phyloP scores from a whole-genome alignment of 495 filamentous ascomycete species.

The Tuber borchii region DNA sequence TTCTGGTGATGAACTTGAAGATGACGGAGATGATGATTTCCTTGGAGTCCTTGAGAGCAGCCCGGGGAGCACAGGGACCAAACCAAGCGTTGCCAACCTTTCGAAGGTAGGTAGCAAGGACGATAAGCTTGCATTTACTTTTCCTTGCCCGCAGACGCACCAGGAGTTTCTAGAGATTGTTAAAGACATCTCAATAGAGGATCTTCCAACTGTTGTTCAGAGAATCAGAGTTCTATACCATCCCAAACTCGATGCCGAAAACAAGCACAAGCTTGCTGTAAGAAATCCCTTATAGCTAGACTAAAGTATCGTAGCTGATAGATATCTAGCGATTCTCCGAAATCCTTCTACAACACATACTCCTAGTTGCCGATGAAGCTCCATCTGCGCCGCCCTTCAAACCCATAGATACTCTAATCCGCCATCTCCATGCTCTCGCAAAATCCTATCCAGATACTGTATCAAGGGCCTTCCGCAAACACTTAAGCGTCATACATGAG shows the following conservation, averaged over 20 bases:
- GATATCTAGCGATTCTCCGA: constrained; percentile 56
- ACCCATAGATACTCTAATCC: constrained; percentile 61
- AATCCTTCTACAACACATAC: constrained; percentile 71
- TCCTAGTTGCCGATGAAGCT: constrained; percentile 53
- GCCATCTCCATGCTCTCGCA: constrained; percentile 79
- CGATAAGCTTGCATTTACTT: constrained; percentile 65
- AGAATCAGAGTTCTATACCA: constrained; percentile 83
- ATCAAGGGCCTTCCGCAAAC: constrained; percentile 64
- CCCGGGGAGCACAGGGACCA: constrained; percentile 29
- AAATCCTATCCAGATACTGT: constrained; percentile 73
- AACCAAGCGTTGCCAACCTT: background rate
- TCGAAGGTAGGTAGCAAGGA: constrained; percentile 33
- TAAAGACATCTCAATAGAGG: constrained; percentile 51
- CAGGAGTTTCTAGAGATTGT: constrained; percentile 63
- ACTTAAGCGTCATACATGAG: constrained; percentile 60
- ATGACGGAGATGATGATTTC: constrained; percentile 63
- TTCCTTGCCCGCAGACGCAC: constrained; percentile 72
- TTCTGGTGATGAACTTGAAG: constrained; percentile 53
- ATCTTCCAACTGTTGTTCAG: constrained; percentile 74
- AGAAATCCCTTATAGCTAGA: background rate
- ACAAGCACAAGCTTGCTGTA: constrained; percentile 67
- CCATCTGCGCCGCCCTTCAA: constrained; percentile 47
- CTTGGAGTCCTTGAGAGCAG: constrained; percentile 49
- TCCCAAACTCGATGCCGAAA: constrained; percentile 72
- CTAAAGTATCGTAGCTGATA: constrained; percentile 4